Conservation (phyloP, 2,329 filamentous ascomycete species). For the Verticillium isaacii region DNA sequence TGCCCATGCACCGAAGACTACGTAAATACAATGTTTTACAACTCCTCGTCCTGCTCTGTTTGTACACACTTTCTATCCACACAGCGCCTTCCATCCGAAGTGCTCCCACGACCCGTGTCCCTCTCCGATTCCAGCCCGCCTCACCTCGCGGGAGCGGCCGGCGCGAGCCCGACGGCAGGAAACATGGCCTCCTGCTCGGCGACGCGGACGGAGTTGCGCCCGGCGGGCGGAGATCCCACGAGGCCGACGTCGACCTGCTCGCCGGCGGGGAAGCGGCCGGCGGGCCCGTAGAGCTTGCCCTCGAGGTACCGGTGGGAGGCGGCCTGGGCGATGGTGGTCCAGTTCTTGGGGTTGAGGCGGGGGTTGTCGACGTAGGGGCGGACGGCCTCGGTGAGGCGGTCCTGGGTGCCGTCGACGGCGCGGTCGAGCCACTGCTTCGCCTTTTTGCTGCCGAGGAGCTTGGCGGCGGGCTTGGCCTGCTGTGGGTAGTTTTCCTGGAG, state of each 20-base stretch:
- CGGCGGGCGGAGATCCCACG: neutral
- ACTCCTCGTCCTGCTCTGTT: too few relatives aligned
- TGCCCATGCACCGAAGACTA: too few relatives aligned
- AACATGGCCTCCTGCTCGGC: too few relatives aligned
- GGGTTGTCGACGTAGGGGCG: slow-evolving; percentile 11
- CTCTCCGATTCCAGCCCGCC: too few relatives aligned
- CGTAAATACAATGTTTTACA: too few relatives aligned
- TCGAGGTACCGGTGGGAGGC: neutral
- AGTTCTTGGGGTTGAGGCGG: slow-evolving; percentile 8
- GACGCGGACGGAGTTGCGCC: too few relatives aligned
- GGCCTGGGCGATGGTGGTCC: neutral
- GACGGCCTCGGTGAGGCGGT: neutral
- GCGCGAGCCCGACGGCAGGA: too few relatives aligned
- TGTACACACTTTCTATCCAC: too few relatives aligned
- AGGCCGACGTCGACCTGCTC: neutral
- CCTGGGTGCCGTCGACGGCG: neutral
- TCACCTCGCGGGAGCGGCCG: too few relatives aligned
- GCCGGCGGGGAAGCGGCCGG: neutral
- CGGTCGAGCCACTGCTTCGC: neutral
- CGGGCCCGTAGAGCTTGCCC: neutral
- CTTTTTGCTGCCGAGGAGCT: slow-evolving; percentile 1
- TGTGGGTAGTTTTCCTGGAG: neutral
- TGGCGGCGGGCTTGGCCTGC: neutral
- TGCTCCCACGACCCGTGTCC: too few relatives aligned
- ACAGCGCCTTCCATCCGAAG: too few relatives aligned